phyloP scores from a whole-genome alignment of 2,329 filamentous ascomycete species.

The Phyllosticta ampelicida region DNA sequence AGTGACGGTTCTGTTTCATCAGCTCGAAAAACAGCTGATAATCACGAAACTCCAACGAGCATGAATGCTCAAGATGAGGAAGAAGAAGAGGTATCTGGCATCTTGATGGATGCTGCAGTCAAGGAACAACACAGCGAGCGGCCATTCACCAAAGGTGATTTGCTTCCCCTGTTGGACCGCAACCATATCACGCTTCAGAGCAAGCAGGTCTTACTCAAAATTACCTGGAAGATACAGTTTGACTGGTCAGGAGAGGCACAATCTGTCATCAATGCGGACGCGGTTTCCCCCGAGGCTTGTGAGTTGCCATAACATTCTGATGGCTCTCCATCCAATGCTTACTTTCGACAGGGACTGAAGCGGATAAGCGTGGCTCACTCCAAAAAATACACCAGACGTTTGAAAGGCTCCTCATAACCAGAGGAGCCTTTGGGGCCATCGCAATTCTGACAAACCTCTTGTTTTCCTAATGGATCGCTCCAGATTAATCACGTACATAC shows the following conservation, averaged over 20 bases:
- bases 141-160: slow-evolving; percentile 29
- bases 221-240: slow-evolving; percentile 55
- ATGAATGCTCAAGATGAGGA: slow-evolving; percentile 15
- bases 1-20: background rate
- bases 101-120: slow-evolving; percentile 8
- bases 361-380: slow-evolving; percentile 46
- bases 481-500: background rate
- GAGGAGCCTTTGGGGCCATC: slow-evolving; percentile 47
- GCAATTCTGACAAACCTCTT: slow-evolving; percentile 51
- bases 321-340: background rate
- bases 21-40: slow-evolving; percentile 16
- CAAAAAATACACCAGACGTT: slow-evolving; percentile 51
- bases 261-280: slow-evolving; percentile 44
- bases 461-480: slow-evolving; percentile 16
- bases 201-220: slow-evolving; percentile 35
- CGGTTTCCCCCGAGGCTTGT: slow-evolving; percentile 54
- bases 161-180: slow-evolving; percentile 37
- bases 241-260: slow-evolving; percentile 65
- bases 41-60: slow-evolving; percentile 16
- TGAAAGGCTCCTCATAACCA: slow-evolving; percentile 44
- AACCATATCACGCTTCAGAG: slow-evolving; percentile 22
- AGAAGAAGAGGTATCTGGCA: slow-evolving; percentile 14
- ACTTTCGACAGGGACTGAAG: slow-evolving; percentile 39
- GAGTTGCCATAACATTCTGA: slow-evolving; percentile 27
- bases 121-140: background rate